phyloP scores from a whole-genome alignment of 2,329 filamentous ascomycete species.

The Dothistroma pini region DNA sequence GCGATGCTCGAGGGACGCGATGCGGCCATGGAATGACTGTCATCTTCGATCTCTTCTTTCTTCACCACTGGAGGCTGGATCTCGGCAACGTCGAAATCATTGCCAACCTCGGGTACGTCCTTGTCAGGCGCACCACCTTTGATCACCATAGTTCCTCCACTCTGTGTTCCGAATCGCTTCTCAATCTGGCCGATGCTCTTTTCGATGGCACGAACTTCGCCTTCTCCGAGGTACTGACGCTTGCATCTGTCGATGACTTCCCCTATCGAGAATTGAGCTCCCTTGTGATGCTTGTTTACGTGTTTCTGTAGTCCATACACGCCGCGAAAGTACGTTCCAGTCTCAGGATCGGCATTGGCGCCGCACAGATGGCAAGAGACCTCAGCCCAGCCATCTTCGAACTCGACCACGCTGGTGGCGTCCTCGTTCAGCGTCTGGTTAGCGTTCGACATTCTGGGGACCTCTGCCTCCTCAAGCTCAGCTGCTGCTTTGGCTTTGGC shows the following conservation, averaged over 20 bases:
- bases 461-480: background rate
- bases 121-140: background rate
- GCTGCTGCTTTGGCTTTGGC: background rate
- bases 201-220: background rate
- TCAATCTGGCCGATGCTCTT: background rate
- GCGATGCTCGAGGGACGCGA: background rate
- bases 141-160: background rate
- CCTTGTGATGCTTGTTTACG: background rate
- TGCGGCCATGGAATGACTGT: background rate
- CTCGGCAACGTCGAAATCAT: background rate
- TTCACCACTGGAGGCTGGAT: background rate
- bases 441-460: background rate
- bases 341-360: background rate
- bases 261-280: background rate
- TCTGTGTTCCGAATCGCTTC: background rate
- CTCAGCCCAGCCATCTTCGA: slow-evolving; percentile 4
- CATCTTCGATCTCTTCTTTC: background rate
- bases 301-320: background rate
- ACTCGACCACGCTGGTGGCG: background rate
- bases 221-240: background rate
- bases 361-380: slow-evolving; percentile 3
- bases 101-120: background rate
- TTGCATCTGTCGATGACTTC: background rate
- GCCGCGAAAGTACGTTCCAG: background rate
- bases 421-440: background rate